Percentiles rank a stretch among this genome's conserved stretches.
Conservation (phyloP, 495 filamentous ascomycete species). For the Annulohypoxylon maeteangense region DNA sequence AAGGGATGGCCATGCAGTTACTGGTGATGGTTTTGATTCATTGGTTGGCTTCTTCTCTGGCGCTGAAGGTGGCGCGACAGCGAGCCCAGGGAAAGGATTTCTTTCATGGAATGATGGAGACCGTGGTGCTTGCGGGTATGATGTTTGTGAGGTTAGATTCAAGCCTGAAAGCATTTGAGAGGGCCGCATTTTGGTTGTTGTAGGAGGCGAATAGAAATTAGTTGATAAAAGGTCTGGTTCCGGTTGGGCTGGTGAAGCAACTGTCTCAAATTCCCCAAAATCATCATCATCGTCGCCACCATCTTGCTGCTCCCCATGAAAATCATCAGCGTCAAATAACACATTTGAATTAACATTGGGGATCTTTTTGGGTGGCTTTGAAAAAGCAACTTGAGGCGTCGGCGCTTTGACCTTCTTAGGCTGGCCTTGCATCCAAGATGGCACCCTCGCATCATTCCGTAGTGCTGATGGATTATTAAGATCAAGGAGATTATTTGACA, state of each 20-base stretch:
- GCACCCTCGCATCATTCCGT: slow-evolving; percentile 1
- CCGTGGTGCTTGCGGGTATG: slow-evolving; percentile 60
- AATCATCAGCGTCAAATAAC: slow-evolving; percentile 62
- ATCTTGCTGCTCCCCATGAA: slow-evolving; percentile 49
- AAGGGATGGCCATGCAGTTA: slow-evolving; percentile 59
- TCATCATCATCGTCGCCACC: slow-evolving; percentile 57
- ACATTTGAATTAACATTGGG: slow-evolving; percentile 54
- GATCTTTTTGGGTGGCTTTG: slow-evolving; percentile 7
- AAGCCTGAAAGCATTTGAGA: slow-evolving; percentile 41
- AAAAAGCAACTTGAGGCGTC: slow-evolving; percentile 7
- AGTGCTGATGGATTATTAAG: slow-evolving; percentile 33
- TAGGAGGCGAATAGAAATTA: slow-evolving; percentile 22
- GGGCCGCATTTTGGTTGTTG: slow-evolving; percentile 42
- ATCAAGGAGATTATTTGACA: slow-evolving; percentile 58
- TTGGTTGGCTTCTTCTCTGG: slow-evolving; percentile 42
- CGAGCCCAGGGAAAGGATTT: slow-evolving; percentile 58
- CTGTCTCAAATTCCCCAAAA: slow-evolving; percentile 63
- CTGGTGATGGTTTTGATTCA: slow-evolving; percentile 51
- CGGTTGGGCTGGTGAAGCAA: slow-evolving; percentile 36
- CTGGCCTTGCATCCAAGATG: slow-evolving; percentile 10
- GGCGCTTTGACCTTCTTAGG: slow-evolving; percentile 14
- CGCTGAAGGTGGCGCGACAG: slow-evolving; percentile 54
- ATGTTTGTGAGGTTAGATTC: slow-evolving; percentile 32
- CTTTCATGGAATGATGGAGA: slow-evolving; percentile 63
- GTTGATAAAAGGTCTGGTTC: slow-evolving; percentile 29